Evolutionary conservation across 495 filamentous ascomycete genomes (phyloP), one percentile per base, ranked within the genome.

Genomic region (Acidomyces sp.): DNA sequence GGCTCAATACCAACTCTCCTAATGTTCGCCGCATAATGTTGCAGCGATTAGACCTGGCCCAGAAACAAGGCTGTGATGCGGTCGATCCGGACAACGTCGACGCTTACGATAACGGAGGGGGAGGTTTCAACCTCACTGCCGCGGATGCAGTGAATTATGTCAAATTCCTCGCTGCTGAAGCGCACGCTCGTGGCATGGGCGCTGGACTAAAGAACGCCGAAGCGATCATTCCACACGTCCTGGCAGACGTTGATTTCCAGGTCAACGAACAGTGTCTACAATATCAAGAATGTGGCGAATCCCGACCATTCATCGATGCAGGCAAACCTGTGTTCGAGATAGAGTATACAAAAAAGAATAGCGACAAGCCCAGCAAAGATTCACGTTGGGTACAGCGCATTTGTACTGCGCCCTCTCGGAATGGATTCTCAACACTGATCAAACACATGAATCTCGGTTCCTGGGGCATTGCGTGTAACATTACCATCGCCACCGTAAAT

Each of bases 31-130:
- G 56, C 2, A 77, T 83, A 53, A 78, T 84, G 78, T 45, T 45
- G 27, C 34, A 51, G 11, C 65, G 78, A 24, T 62, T 82, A 0
- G 63, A 72, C 32, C 41, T 76, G 22, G 78, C 77, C 0, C 48
- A 45, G 9, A 34, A 56, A 6, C 80, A 79, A 53, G 73, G 75
- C 22, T 84, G 79, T 46, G 78, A 80, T 47, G 79, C 70, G 2
- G 71, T 84, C 3, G 78, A 84, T 51, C 74, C 77, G 0, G 79
- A 84, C 45, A 84, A 84, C 48, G 65, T 82, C 10, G 79, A 82
- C 46, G 79, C 66, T 2, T 82, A 79, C 46, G 62, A 69, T 40
- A 70, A 71, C 39, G 43, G 13, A 9, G 26, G 68, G 0, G 74
- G 72, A 43, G 77, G 75, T 0, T 55, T 82, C 21, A 54, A 50